Evolutionary conservation across 441 rosid genomes (phyloP).

Genomic region (Populus hybrid): DNA sequence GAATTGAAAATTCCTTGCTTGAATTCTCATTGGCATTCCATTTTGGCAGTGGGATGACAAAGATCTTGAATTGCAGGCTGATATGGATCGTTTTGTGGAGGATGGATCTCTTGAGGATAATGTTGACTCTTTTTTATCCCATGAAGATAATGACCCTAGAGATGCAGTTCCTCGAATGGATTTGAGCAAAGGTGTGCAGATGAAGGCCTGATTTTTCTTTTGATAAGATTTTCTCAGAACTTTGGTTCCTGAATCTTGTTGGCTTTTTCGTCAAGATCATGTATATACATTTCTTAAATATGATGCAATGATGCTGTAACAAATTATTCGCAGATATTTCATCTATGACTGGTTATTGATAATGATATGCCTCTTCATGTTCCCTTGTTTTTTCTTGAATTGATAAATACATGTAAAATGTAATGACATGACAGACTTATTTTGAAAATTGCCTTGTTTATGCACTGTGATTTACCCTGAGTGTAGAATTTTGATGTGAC

Average conservation of each 20-base stretch:
- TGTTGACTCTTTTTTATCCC: constrained; percentile 77
- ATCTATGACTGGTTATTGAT: background rate
- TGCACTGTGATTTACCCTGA: constrained; percentile 7
- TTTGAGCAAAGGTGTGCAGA: constrained; percentile 60
- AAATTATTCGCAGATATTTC: background rate
- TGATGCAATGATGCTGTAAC: background rate
- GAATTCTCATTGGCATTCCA: constrained; percentile 41
- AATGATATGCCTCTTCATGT: background rate
- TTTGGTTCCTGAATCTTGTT: constrained; percentile 1
- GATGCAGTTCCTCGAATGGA: constrained; percentile 63
- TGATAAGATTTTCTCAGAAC: background rate
- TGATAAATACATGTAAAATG: background rate
- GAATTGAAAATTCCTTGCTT: constrained; percentile 34
- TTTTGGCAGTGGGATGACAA: constrained; percentile 58
- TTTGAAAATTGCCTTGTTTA: background rate
- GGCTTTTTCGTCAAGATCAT: background rate
- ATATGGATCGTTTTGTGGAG: constrained; percentile 76
- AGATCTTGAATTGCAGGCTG: constrained; percentile 83
- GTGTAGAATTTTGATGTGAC: constrained; percentile 14
- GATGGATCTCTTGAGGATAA: constrained; percentile 84
- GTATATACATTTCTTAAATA: background rate
- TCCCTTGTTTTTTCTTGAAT: background rate
- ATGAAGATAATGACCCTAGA: constrained; percentile 65
- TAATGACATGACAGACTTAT: background rate
- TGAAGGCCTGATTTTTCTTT: background rate